A percentile compares a stretch with the other conserved stretches of the same genome.
phyloP scores from a whole-genome alignment of 2,329 filamentous ascomycete genomes.

The Thelonectria olida region DNA sequence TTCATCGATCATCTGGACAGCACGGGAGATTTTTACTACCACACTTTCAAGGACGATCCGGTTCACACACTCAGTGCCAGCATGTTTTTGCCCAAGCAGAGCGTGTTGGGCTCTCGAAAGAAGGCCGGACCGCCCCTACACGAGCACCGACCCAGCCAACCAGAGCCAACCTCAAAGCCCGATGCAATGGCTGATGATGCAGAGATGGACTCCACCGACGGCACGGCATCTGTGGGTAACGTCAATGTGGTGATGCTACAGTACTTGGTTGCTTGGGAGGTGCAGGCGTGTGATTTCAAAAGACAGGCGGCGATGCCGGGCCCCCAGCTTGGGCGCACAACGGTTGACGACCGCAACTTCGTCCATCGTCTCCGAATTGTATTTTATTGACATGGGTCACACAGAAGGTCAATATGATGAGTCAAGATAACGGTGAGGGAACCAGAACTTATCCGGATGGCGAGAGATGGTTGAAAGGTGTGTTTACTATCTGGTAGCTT shows the following conservation, averaged over 20 bases:
- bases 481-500: slow-evolving; percentile 31
- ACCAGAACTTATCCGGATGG: slow-evolving; percentile 6
- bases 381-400: slow-evolving; percentile 18
- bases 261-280: slow-evolving; percentile 49
- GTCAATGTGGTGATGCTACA: slow-evolving; percentile 38
- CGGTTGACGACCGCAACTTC: slow-evolving; percentile 51
- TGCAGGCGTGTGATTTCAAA: slow-evolving; percentile 49
- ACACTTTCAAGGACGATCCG: slow-evolving; percentile 57
- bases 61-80: slow-evolving; percentile 64
- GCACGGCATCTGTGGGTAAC: slow-evolving; percentile 13
- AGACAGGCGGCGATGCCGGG: slow-evolving; percentile 47
- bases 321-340: slow-evolving; percentile 50
- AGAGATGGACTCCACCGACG: slow-evolving; percentile 19
- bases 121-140: slow-evolving; percentile 25
- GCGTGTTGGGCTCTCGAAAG: slow-evolving; percentile 61
- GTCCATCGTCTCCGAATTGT: slow-evolving; percentile 10
- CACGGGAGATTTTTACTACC: slow-evolving; percentile 58
- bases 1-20: slow-evolving; percentile 61
- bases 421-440: slow-evolving; percentile 21
- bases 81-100: slow-evolving; percentile 60
- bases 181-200: slow-evolving; percentile 32
- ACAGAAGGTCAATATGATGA: slow-evolving; percentile 21
- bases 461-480: slow-evolving; percentile 23
- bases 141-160: slow-evolving; percentile 29
- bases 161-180: slow-evolving; percentile 38